Base-by-base conservation (phyloP, 1,284 basidiomycete species). In the Veloporphyrellus conicus region DNA sequence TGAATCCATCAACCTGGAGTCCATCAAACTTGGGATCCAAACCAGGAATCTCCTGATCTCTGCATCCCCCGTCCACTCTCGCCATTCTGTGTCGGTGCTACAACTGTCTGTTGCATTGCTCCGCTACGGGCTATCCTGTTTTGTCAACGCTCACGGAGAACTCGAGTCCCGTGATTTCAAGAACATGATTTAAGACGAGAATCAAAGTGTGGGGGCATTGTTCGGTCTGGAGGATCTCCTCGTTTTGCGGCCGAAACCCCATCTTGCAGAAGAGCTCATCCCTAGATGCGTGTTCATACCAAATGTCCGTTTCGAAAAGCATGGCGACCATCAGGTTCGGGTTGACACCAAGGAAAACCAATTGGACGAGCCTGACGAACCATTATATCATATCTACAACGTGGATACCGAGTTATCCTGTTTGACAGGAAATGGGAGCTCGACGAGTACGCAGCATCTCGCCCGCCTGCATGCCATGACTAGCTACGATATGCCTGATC, bases 381-480 rank as follows among this genome's bases (percentile, higher is more conserved):
- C 12, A 0, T 2, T 16, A 11, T 15, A 32, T 48, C 56, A 66
- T 42, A 59, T 62, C 16, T 77, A 75, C 46, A 51, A 58, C 0
- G 55, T 76, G 42, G 69, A 78, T 50, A 49, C 50, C 0, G 60
- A 66, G 19, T 60, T 77, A 9, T 65, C 71, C 18, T 58, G 63
- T 38, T 59, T 78, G 1, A 58, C 57, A 3, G 65, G 68, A 11
- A 59, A 60, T 33, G 50, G 45, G 15, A 67, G 56, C 23, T 47
- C 72, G 27, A 54, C 48, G 7, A 67, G 62, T 52, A 61, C 58
- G 25, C 56, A 68, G 3, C 72, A 65, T 54, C 67, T 64, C 40
- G 60, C 68, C 0, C 67, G 70, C 35, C 59, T 78, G 11, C 75
- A 77, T 36, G 70, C 71, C 31, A n/a, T 15, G 14, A n/a, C 14